Conservation (phyloP, 345 rosid species). For the Brassica incana region DNA sequence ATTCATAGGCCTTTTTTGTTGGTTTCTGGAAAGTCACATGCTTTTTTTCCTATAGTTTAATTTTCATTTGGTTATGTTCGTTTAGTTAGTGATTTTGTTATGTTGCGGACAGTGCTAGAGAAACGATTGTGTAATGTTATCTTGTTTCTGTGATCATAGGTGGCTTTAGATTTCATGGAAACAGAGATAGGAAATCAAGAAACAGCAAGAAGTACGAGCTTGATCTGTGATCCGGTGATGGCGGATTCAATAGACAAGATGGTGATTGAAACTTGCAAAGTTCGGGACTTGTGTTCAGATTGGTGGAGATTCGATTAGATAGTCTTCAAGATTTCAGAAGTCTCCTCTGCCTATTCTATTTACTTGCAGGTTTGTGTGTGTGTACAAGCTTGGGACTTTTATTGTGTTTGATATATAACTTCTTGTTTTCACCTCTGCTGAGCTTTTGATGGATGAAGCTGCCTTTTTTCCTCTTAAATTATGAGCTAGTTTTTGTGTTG, state of each 20-base stretch:
- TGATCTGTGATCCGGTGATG: slow-evolving; percentile 79
- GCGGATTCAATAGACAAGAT: slow-evolving; percentile 62
- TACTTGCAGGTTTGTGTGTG: slow-evolving; percentile 69
- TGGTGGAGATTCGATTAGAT: slow-evolving; percentile 85
- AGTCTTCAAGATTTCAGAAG: slow-evolving; percentile 46
- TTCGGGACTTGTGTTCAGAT: slow-evolving; percentile 70
- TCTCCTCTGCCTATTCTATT: slow-evolving; percentile 76
- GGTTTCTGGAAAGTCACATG: too few relatives aligned
- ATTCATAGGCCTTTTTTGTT: too few relatives aligned
- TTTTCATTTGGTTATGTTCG: too few relatives aligned
- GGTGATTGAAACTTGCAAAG: slow-evolving; percentile 49
- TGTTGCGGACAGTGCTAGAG: too few relatives aligned
- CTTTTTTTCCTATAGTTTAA: not conserved
- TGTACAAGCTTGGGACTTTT: slow-evolving; percentile 6
- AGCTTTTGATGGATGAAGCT: not conserved
- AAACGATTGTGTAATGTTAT: too few relatives aligned
- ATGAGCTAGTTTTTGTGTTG: too few relatives aligned
- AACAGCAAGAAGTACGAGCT: slow-evolving; percentile 52
- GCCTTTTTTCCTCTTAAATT: too few relatives aligned
- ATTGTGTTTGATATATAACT: too few relatives aligned
- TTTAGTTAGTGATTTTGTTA: too few relatives aligned
- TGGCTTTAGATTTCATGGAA: slow-evolving; percentile 42
- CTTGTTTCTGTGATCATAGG: slow-evolving; percentile 31
- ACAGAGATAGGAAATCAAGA: slow-evolving; percentile 38
- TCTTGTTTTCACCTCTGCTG: not conserved